Evolutionary conservation across 306 rosid species (phyloP).

Genomic region (Casuarina cunninghamiana): DNA sequence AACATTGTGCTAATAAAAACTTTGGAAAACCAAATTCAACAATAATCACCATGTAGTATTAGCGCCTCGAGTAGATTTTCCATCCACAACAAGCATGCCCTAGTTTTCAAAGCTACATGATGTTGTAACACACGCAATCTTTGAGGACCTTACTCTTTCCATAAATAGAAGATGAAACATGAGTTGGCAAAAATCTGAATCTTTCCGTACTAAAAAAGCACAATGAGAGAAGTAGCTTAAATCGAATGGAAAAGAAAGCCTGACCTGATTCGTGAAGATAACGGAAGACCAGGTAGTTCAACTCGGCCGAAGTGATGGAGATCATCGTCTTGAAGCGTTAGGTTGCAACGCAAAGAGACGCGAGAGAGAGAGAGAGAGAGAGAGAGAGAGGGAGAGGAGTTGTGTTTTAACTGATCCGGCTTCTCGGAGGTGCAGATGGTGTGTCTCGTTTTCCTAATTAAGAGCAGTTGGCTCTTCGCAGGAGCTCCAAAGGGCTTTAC

Average conservation of each 20-base stretch:
- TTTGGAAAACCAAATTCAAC: background rate
- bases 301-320: conserved; percentile 48
- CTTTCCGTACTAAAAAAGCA: background rate
- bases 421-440: too few relatives aligned
- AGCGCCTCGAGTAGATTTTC: background rate
- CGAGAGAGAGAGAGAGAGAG: background rate
- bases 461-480: too few relatives aligned
- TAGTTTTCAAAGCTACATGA: background rate
- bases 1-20: background rate
- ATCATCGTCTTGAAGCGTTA: conserved; percentile 40
- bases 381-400: too few relatives aligned
- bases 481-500: too few relatives aligned
- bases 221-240: background rate
- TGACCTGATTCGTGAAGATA: conserved; percentile 66
- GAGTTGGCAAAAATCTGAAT: background rate
- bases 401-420: too few relatives aligned
- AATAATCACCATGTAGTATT: background rate
- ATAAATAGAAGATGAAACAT: background rate
- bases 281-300: conserved; percentile 63
- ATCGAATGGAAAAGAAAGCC: background rate
- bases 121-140: background rate
- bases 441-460: too few relatives aligned
- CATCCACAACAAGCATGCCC: background rate
- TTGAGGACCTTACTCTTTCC: background rate
- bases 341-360: background rate